Conservation (phyloP, 805 yeast genomes). For the Yarrowia hollandica region DNA sequence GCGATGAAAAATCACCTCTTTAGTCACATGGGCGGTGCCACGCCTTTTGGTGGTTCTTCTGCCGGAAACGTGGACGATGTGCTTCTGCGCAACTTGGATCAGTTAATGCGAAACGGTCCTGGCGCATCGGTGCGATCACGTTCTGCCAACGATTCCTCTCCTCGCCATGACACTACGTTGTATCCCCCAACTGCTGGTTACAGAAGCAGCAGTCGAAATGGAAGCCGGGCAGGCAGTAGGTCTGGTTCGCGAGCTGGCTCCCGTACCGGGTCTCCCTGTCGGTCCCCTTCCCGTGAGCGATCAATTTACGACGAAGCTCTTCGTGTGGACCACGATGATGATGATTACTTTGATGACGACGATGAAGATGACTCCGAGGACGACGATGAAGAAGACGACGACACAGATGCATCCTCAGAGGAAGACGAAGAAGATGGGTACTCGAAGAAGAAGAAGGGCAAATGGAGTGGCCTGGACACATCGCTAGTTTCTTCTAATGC, state of each 20-base stretch:
- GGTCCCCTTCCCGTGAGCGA: slow-evolving; percentile 12
- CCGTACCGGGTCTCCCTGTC: background rate
- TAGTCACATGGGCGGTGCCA: slow-evolving; percentile 19
- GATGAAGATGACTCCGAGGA: slow-evolving; percentile 54
- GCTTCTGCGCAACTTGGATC: slow-evolving; percentile 21
- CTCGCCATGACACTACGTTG: slow-evolving; percentile 3
- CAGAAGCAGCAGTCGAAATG: slow-evolving; percentile 30
- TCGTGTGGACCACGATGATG: slow-evolving; percentile 30
- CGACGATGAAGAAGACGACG: slow-evolving; percentile 54
- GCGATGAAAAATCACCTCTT: slow-evolving; percentile 5
- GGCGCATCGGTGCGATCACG: slow-evolving; percentile 20
- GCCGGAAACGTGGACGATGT: slow-evolving; percentile 19
- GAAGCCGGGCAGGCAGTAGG: slow-evolving; percentile 24
- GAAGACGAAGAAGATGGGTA: slow-evolving; percentile 54
- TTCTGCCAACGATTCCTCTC: slow-evolving; percentile 18
- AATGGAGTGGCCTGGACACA: slow-evolving; percentile 30
- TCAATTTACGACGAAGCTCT: slow-evolving; percentile 10
- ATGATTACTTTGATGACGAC: slow-evolving; percentile 30
- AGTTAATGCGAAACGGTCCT: slow-evolving; percentile 22
- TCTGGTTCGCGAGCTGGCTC: slow-evolving; percentile 22
- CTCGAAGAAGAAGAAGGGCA: slow-evolving; percentile 41
- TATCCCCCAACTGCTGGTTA: slow-evolving; percentile 13
- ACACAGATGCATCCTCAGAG: slow-evolving; percentile 42
- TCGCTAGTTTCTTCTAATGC: slow-evolving; percentile 24
- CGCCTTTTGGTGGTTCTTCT: slow-evolving; percentile 11